These are phyloP conservation scores for Backusella morwellensis DNA, from an alignment of 192 early-diverging fungal genomes.

Conservation along the genomic window DNA sequence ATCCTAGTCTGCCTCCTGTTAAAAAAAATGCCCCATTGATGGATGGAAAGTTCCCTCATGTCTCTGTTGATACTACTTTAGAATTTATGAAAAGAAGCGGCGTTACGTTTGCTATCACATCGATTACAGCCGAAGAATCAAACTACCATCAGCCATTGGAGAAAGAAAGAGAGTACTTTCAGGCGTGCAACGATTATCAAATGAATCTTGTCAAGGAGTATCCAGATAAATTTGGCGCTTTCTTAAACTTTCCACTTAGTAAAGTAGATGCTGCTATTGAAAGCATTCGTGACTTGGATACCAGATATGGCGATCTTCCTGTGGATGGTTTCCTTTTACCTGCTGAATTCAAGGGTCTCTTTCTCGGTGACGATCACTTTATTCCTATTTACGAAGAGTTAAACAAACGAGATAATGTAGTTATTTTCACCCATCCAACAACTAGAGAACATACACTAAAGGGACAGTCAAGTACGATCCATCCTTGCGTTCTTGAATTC, in stretches of 20 bases:
- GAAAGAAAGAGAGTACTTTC: background rate
- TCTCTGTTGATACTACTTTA: background rate
- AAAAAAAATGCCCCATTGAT: background rate
- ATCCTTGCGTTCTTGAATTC: background rate
- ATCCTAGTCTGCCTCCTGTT: background rate
- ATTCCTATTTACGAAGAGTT: background rate
- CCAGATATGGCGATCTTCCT: background rate
- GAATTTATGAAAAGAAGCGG: background rate
- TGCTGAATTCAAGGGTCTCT: background rate
- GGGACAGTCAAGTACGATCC: background rate
- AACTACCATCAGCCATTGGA: background rate
- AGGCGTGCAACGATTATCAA: background rate
- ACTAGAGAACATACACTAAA: background rate
- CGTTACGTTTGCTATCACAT: background rate
- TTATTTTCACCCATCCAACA: background rate
- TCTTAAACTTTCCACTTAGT: background rate
- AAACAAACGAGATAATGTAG: background rate
- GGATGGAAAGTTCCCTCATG: background rate
- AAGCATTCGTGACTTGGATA: background rate
- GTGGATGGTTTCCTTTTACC: background rate
- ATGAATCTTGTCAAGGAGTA: background rate
- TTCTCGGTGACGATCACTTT: background rate
- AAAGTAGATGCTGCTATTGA: background rate
- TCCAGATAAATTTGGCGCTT: background rate
- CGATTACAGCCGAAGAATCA: background rate